A percentile compares a stretch with the other conserved stretches of the same genome.
Conservation (phyloP, 768 basidiomycete species). For the Roridomyces roridus region DNA sequence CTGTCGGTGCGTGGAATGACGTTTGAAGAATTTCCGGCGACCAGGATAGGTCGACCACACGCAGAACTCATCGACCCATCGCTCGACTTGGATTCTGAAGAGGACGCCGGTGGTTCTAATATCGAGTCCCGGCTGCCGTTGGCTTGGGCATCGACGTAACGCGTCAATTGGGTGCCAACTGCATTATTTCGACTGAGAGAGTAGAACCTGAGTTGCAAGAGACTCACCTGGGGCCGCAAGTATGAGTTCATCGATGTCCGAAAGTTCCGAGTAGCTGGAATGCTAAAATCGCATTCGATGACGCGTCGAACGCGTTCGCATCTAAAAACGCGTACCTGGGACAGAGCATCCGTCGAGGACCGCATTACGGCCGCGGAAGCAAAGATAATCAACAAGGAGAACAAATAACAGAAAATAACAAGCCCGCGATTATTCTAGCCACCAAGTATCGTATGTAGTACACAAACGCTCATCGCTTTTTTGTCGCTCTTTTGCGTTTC, state of each 20-base stretch:
- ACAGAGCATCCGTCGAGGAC: not conserved
- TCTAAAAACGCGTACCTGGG: conserved; percentile 14
- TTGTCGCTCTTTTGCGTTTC: conserved; percentile 64
- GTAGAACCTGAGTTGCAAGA: not conserved
- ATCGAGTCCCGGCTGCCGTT: not conserved
- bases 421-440: not conserved
- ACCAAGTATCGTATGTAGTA: conserved; percentile 7
- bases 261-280: conserved; percentile 6
- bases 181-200: too few relatives aligned
- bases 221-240: conserved; percentile 8
- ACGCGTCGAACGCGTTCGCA: not conserved
- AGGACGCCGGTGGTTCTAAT: not conserved
- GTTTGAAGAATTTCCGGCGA: not conserved
- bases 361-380: too few relatives aligned
- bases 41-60: not conserved
- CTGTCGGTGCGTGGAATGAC: conserved; percentile 10
- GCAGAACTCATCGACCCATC: not conserved
- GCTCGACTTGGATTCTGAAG: not conserved
- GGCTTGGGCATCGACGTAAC: not conserved
- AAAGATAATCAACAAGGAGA: not conserved
- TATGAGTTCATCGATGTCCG: conserved; percentile 28
- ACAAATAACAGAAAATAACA: not conserved
- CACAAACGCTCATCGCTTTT: conserved; percentile 47
- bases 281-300: not conserved
- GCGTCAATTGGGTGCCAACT: conserved; percentile 14